These are phyloP conservation scores for Phytophthora palmivora DNA, from an alignment of 352 stramenopile genomes.

Conservation along the genomic window DNA sequence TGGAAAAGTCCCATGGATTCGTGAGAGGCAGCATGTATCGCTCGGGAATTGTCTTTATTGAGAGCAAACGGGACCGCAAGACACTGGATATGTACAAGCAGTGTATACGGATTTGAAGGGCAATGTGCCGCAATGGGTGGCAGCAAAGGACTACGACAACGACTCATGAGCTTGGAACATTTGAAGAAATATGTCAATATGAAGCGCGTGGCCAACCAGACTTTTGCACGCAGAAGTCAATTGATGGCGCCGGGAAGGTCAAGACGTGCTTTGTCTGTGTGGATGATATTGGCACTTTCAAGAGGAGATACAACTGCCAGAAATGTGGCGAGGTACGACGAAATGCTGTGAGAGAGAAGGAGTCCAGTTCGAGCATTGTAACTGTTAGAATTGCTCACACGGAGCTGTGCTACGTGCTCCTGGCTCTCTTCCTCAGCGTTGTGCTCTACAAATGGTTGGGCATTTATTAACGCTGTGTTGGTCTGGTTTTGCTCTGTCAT, in stretches of 20 bases:
- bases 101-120: conserved; percentile 86
- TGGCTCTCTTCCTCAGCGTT: conserved; percentile 7
- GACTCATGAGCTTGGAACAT: conserved; percentile 78
- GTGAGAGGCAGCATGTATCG: conserved; percentile 86
- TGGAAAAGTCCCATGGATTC: conserved; percentile 83
- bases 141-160: conserved; percentile 58
- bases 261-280: conserved; percentile 87
- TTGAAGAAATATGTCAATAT: conserved; percentile 85
- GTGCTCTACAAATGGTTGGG: conserved; percentile 9
- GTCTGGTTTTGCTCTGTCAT: conserved; percentile 14
- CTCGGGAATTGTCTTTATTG: conserved; percentile 80
- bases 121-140: conserved; percentile 77
- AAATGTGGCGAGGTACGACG: conserved; percentile 78
- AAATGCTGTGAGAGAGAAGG: conserved; percentile 1
- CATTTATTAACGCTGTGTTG: conserved; percentile 26
- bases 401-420: conserved; percentile 12
- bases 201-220: conserved; percentile 81
- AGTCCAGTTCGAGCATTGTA: neutral
- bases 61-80: conserved; percentile 76
- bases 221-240: conserved; percentile 69
- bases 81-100: conserved; percentile 83
- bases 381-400: neutral
- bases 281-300: conserved; percentile 83
- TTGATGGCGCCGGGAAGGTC: conserved; percentile 69
- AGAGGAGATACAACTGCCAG: conserved; percentile 85